Evolutionary conservation across 176 grass and related monocot species (phyloP), one percentile per base, ranked within the genome.

Genomic region (Carex myosuroides): DNA sequence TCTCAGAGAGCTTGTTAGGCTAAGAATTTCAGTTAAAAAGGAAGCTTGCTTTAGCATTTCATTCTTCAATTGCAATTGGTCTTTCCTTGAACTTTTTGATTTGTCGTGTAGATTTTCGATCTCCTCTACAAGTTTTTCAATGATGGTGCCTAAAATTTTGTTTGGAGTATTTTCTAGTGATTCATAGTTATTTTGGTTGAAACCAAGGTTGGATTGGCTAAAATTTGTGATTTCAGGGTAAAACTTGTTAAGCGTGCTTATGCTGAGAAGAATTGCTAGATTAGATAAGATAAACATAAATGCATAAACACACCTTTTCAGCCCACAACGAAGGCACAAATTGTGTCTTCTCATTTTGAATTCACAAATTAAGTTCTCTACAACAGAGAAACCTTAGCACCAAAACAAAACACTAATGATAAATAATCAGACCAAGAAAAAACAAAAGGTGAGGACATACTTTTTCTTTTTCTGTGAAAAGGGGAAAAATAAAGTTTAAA

Each of bases 21-120:
- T 58, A 53, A 90, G 32, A 30, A 90, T 87, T 26, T 90, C 84
- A 20, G 11, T 35, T 33, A 90, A 81, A 54, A 90, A 87, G 17
- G 52, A 48, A 54, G 26, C 62, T 3, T 85, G 42, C 50, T 83
- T 64, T 11, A 75, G 13, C 79, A 72, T 87, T 86, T 87, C 73
- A 64, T 65, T 60, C 64, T 32, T 71, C 80, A 80, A 67, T 61
- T 84, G 14, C 44, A 18, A 77, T 32, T 72, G 46, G 3, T 50
- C 48, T 42, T 73, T 63, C 13, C 37, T 18, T 16, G 87, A 77
- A 79, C 30, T 14, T 79, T 24, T 29, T 32, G 69, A 55, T 44
- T 33, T 35, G 6, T 83, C 30, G 16, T 73, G 80, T 33, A 90
- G 60, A 13, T 71, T 61, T 29, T 65, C 61, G 9, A 86, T 79